phyloP scores from a whole-genome alignment of 225 moss, liverwort and hornwort genomes.

The Polytrichum commune region DNA sequence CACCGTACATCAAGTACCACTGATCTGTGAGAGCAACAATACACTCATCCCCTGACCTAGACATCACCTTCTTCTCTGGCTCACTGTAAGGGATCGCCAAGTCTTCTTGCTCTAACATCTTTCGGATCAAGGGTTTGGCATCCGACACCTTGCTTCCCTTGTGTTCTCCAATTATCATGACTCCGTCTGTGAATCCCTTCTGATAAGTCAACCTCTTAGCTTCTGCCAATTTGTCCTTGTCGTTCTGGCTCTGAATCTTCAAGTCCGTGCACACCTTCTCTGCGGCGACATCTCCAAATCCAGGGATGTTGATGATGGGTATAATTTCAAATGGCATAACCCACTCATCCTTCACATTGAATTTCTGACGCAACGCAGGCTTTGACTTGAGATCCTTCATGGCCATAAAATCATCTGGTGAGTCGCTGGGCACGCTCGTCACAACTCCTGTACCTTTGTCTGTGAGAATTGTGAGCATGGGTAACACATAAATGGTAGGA shows the following conservation, averaged over 20 bases:
- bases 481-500: slow-evolving; percentile 70
- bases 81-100: slow-evolving; percentile 80
- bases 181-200: slow-evolving; percentile 85
- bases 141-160: slow-evolving; percentile 73
- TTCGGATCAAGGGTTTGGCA: slow-evolving; percentile 67
- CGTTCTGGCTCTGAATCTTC: slow-evolving; percentile 91
- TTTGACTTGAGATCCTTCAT: slow-evolving; percentile 57
- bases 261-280: slow-evolving; percentile 77
- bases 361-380: slow-evolving; percentile 73
- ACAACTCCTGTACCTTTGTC: slow-evolving; percentile 80
- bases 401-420: slow-evolving; percentile 67
- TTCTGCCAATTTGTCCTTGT: slow-evolving; percentile 94
- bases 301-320: slow-evolving; percentile 84
- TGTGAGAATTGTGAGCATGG: slow-evolving; percentile 87
- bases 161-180: slow-evolving; percentile 76
- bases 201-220: slow-evolving; percentile 83
- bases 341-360: slow-evolving; percentile 84
- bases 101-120: slow-evolving; percentile 51
- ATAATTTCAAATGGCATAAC: slow-evolving; percentile 77
- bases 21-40: slow-evolving; percentile 97
- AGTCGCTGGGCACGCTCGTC: slow-evolving; percentile 62
- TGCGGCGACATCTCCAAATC: slow-evolving; percentile 75
- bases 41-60: slow-evolving; percentile 99
- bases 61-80: slow-evolving; percentile 95
- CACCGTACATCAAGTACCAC: slow-evolving; percentile 83